phyloP scores from a whole-genome alignment of 768 basidiomycete species.

The Tricholoma saponaceum region DNA sequence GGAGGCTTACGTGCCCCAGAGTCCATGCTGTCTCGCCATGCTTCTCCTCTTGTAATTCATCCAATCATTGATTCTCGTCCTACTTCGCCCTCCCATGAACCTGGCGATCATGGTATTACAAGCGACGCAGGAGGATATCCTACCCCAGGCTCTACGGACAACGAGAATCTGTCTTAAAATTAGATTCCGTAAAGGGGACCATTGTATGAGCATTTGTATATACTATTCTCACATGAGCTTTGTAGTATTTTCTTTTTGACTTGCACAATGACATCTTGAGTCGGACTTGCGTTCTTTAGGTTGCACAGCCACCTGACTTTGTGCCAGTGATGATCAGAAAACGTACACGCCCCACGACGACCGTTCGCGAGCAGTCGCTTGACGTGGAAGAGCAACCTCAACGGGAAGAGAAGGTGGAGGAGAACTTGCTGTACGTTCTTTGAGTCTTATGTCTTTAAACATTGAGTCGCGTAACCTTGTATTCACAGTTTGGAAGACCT shows the following conservation, averaged over 20 bases:
- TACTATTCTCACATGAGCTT: conserved; percentile 1
- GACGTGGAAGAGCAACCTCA: conserved; percentile 35
- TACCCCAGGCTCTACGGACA: conserved; percentile 45
- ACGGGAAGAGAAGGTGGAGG: conserved; percentile 40
- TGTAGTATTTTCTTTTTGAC: not conserved
- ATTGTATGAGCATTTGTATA: conserved; percentile 11
- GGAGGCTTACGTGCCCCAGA: conserved; percentile 68
- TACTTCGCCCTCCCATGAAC: conserved; percentile 8
- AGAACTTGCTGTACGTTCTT: conserved; percentile 45
- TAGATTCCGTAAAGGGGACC: conserved; percentile 1
- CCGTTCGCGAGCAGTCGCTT: conserved; percentile 47
- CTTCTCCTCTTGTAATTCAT: conserved; percentile 30
- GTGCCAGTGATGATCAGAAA: conserved; percentile 74
- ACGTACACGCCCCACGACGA: conserved; percentile 62
- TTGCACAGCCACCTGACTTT: not conserved
- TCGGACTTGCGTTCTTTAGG: no score
- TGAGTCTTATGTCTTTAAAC: conserved; percentile 1
- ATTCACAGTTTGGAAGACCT: conserved; percentile 69
- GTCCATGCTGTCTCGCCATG: conserved; percentile 46
- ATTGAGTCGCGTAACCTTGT: conserved; percentile 4
- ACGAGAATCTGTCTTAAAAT: conserved; percentile 32
- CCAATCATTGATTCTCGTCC: conserved; percentile 7
- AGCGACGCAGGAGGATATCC: conserved; percentile 39
- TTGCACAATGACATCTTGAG: not conserved
- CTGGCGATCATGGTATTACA: not conserved